Conservation (phyloP, 805 yeast genomes). For the Saccharomycopsis sp. region DNA sequence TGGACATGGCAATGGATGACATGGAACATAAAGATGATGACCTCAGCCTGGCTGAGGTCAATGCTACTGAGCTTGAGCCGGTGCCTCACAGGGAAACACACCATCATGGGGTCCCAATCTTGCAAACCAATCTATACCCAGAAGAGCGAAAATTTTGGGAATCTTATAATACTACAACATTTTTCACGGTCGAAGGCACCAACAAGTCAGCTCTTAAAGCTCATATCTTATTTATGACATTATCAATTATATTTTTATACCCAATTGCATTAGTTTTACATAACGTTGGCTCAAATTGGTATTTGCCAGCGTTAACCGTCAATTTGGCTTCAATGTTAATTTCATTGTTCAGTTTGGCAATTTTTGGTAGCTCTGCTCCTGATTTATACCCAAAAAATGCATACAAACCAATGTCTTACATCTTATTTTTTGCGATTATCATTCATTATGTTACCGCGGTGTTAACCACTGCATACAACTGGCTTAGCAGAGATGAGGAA, state of each 20-base stretch:
- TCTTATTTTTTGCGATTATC: constrained; percentile 45
- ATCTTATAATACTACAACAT: constrained; percentile 68
- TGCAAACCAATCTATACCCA: constrained; percentile 56
- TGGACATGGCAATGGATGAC: constrained; percentile 1
- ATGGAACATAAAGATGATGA: not conserved
- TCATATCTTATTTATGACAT: constrained; percentile 43
- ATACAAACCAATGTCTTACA: constrained; percentile 58
- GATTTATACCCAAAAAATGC: constrained; percentile 70
- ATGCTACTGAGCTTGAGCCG: constrained; percentile 26
- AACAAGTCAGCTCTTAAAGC: constrained; percentile 44
- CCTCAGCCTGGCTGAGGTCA: not conserved
- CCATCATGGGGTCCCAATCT: constrained; percentile 69
- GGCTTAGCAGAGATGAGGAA: constrained; percentile 24
- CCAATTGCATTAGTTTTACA: constrained; percentile 66
- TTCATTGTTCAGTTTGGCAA: constrained; percentile 48
- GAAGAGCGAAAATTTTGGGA: constrained; percentile 77
- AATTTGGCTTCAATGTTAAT: constrained; percentile 41
- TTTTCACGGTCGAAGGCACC: constrained; percentile 47
- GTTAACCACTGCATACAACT: constrained; percentile 38
- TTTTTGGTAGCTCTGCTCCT: constrained; percentile 55
- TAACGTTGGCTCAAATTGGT: constrained; percentile 51
- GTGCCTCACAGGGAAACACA: constrained; percentile 41
- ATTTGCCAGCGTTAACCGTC: constrained; percentile 46
- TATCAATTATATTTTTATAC: constrained; percentile 47
- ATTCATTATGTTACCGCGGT: constrained; percentile 52